phyloP scores from a whole-genome alignment of 192 early-diverging fungal genomes.

The Coemansia sp. region DNA sequence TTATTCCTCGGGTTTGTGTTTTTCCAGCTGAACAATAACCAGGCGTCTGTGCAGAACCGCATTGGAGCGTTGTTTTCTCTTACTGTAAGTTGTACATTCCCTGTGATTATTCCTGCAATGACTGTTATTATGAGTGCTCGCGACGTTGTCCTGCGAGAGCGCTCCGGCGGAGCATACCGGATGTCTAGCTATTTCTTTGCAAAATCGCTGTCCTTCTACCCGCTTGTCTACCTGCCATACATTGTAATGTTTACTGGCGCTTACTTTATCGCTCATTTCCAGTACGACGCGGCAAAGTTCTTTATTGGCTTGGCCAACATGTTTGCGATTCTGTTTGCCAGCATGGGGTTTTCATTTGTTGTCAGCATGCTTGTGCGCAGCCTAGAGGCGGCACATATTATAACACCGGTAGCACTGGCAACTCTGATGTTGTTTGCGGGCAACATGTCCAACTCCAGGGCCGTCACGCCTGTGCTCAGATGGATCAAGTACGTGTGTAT shows the following conservation, averaged over 20 bases:
- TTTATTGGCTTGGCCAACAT: constrained; percentile 33
- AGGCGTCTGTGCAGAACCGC: constrained; percentile 52
- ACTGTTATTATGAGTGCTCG: constrained; percentile 46
- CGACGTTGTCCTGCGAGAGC: constrained; percentile 60
- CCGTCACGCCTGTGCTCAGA: constrained; percentile 46
- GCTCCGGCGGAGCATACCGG: constrained; percentile 63
- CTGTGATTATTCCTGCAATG: constrained; percentile 57
- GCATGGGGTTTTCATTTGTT: constrained; percentile 32
- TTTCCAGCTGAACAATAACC: constrained; percentile 45
- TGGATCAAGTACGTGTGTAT: constrained; percentile 49
- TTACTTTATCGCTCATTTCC: constrained; percentile 38
- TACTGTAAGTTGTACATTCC: constrained; percentile 54
- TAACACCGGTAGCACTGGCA: constrained; percentile 30
- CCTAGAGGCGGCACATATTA: constrained; percentile 32
- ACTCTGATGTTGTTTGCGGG: constrained; percentile 45
- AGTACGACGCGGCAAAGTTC: constrained; percentile 36
- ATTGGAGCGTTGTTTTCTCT: constrained; percentile 48
- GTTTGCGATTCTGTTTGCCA: constrained; percentile 22
- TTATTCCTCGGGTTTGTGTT: constrained; percentile 59
- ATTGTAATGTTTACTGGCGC: constrained; percentile 22
- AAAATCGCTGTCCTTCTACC: constrained; percentile 57
- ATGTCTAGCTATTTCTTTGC: constrained; percentile 60
- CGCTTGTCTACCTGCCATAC: constrained; percentile 26
- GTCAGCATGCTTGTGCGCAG: constrained; percentile 30
- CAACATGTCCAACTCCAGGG: constrained; percentile 34